These are phyloP conservation scores for Talaromyces wortmannii DNA, from an alignment of 495 filamentous ascomycete genomes.

Conservation along the genomic window DNA sequence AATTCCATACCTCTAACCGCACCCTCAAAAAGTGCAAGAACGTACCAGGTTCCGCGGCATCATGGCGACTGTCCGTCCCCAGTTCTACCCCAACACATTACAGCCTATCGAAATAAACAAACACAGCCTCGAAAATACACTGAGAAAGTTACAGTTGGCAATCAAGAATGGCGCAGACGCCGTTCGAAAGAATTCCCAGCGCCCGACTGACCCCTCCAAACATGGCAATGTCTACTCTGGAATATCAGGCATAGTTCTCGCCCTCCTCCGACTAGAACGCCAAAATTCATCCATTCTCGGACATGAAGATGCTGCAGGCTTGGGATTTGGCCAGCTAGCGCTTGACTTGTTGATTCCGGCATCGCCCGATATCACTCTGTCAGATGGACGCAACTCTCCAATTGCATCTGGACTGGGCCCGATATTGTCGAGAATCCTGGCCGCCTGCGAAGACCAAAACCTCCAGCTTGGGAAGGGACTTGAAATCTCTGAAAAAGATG, in stretches of 20 bases:
- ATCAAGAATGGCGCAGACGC: constrained; percentile 19
- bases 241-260: constrained; percentile 25
- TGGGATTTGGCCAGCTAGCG: constrained; percentile 21
- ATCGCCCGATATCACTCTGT: constrained; percentile 17
- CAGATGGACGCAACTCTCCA: constrained; percentile 25
- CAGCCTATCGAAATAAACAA: constrained; percentile 7
- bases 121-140: constrained; percentile 6
- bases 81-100: constrained; percentile 14
- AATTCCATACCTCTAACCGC: neutral
- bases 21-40: neutral
- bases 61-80: constrained; percentile 6
- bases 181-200: constrained; percentile 14
- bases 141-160: constrained; percentile 21
- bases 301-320: neutral
- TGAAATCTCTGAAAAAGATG: constrained; percentile 14
- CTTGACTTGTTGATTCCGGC: constrained; percentile 19
- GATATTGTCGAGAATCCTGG: constrained; percentile 17
- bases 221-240: constrained; percentile 20
- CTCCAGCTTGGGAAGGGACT: neutral
- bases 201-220: constrained; percentile 16
- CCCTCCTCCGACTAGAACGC: constrained; percentile 30
- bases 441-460: constrained; percentile 7
- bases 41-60: neutral
- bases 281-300: constrained; percentile 18
- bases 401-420: constrained; percentile 22